Base-by-base conservation (phyloP, 768 basidiomycete genomes). In the Psilocybe sp. region DNA sequence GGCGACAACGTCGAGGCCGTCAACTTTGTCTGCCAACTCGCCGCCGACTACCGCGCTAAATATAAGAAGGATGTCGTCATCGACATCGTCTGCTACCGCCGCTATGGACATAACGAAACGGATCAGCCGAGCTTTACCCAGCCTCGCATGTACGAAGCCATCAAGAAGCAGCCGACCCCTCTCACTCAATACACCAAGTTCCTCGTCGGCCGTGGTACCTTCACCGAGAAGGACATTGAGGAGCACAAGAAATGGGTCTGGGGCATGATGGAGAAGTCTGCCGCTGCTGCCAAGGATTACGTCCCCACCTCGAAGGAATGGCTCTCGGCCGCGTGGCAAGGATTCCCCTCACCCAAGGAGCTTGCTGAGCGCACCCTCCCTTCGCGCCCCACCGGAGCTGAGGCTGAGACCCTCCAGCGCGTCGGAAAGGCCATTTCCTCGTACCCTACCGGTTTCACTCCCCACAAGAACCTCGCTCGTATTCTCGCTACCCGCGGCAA, bases 161-260 rank as follows among this genome's bases (percentile, higher is more conserved):
- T 99, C 65, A 85, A 85, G 71, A 89, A 91, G 61, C 93, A 98
- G 70, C 90, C 89, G 2, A 94, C 95, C 1, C 83, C 94, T 4
- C 78, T 98, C 46, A 88, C 91, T 6, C 82, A 92, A 65, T 99
- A 99, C 74, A 82, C 90, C 54, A 91, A 95, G 64, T 88, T 89
- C 74, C 76, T 99, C 44, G 80, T 91, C 60, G 85, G 85, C 46
- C 91, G 97, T 49, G 87, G 88, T 20, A 93, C 95, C 1, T 99
- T 99, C 68, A 95, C 93, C 31, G 88, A 92, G 68, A 85, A 88
- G 70, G 95, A 98, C 62, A 92, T 98, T 46, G 94, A 96, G 65
- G 95, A 98, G 64, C 97, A 98, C 77, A 93, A 92, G 78, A 90
- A 88, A 60, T 99, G 97, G 97, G 97, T 99, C 3, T 97, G 93